These are phyloP conservation scores for Camellia oleifera DNA, from an alignment of 179 eudicot species.

Conservation along the genomic window DNA sequence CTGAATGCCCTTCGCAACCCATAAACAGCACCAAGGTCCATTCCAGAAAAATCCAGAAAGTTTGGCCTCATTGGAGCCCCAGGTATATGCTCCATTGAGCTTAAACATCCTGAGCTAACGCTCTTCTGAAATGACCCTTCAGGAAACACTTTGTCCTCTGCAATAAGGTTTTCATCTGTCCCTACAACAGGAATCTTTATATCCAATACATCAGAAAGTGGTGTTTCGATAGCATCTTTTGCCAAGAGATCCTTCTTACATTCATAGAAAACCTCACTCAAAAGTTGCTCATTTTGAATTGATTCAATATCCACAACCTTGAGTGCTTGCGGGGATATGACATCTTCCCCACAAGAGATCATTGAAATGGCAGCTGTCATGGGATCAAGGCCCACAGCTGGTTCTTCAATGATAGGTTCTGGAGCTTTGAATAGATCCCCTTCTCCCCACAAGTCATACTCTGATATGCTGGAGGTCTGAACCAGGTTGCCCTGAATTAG, in stretches of 20 bases:
- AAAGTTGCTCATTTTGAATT: conserved; percentile 58
- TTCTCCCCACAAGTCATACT: conserved; percentile 89
- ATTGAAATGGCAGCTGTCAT: conserved; percentile 62
- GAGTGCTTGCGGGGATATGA: conserved; percentile 44
- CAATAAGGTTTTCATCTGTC: conserved; percentile 36
- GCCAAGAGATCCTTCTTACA: conserved; percentile 69
- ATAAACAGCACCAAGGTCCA: conserved; percentile 61
- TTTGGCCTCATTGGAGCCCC: conserved; percentile 46
- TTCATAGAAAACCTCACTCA: conserved; percentile 72
- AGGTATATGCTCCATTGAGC: conserved; percentile 66
- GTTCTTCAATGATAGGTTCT: conserved; percentile 75
- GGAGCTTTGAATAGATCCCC: conserved; percentile 95
- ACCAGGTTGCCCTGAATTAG: conserved; percentile 44
- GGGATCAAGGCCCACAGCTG: conserved; percentile 56
- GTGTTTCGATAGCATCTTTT: conserved; percentile 49
- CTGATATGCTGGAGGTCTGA: conserved; percentile 51
- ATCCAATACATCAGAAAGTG: conserved; percentile 54
- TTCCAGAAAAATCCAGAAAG: conserved; percentile 64
- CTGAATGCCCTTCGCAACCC: conserved; percentile 93
- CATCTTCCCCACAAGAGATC: conserved; percentile 67
- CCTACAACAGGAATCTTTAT: conserved; percentile 42
- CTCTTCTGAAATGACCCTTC: conserved; percentile 50
- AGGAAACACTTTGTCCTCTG: conserved; percentile 31
- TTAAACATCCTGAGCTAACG: conserved; percentile 69
- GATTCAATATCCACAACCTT: conserved; percentile 54